Evolutionary conservation across 805 yeast genomes (phyloP), one percentile per base, ranked within the genome.

Genomic region (Candida fluviatilis): DNA sequence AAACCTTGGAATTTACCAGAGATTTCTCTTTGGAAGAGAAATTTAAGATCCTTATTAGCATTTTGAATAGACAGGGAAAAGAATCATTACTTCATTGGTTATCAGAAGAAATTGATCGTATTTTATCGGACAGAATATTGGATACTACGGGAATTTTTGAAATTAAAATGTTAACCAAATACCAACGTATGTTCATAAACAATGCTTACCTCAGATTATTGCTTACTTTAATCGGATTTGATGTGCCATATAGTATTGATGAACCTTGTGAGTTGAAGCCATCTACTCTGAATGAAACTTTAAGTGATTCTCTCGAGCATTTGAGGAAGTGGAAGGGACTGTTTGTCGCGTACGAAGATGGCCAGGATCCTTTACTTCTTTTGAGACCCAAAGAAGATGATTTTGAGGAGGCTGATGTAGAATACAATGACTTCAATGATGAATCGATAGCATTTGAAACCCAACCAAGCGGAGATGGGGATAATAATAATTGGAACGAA

Each of bases 131-230:
- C 3, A 56, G 66, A 31, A 30, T 46, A 2, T 40, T 49, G 31
- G 52, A 53, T 19, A 10, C 38, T 27, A 21, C 14, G 12, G 26
- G 44, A 16, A 30, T 38, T 16, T 31, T 32, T 24, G 46, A 42
- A n/a, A 39, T 54, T 17, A 34, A 37, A 11, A 46, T 55, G 4
- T 33, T 47, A 3, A 11, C 28, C 4, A 42, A 48, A 21, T 47
- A 44, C 21, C 47, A 58, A 13, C 47, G 69, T n/a, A 41, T 57
- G 8, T 46, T 76, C 4, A 63, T 73, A 16, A 66, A 64, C 14
- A 76, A 80, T 38, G 71, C 79, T 2, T 62, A 72, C 36, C 40
- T 76, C 13, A 55, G 86, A 24, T 57, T 76, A 21, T 52, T 80
- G 13, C 55, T 81, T 36, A 52, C 55, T 7, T 47, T 66, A 4